Percentiles rank a stretch among this genome's conserved stretches.
phyloP scores from a whole-genome alignment of 768 basidiomycete genomes.

The Lactarius quietus region DNA sequence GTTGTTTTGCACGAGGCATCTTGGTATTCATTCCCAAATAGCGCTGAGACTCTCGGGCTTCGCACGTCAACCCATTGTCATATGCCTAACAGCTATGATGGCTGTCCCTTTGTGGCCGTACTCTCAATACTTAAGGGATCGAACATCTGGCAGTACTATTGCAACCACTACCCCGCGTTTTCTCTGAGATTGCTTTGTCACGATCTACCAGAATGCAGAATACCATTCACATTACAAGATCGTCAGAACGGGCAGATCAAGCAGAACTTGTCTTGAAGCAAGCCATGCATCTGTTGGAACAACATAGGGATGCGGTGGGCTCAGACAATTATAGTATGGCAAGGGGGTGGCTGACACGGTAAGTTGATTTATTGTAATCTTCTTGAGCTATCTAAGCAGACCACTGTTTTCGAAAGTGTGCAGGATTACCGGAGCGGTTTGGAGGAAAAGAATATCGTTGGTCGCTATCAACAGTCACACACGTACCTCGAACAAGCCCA shows the following conservation, averaged over 20 bases:
- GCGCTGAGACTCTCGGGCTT: neutral
- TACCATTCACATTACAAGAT: neutral
- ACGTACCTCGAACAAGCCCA: constrained; percentile 10
- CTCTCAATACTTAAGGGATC: neutral
- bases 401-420: neutral
- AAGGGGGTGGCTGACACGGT: constrained; percentile 4
- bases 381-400: neutral
- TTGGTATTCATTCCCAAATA: neutral
- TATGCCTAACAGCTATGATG: neutral
- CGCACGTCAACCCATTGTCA: neutral
- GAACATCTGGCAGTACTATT: neutral
- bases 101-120: neutral
- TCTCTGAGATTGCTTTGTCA: neutral
- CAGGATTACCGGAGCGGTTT: neutral
- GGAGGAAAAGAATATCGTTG: neutral
- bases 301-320: neutral
- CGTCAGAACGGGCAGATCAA: neutral
- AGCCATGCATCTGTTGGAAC: neutral
- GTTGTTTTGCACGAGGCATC: too few relatives aligned
- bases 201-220: neutral
- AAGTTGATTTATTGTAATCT: neutral
- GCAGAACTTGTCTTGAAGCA: neutral
- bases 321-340: neutral
- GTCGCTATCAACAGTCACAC: neutral
- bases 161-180: neutral